Base-by-base conservation (phyloP, 371 early-diverging fungal genomes). In the Actinomortierella ambigua region DNA sequence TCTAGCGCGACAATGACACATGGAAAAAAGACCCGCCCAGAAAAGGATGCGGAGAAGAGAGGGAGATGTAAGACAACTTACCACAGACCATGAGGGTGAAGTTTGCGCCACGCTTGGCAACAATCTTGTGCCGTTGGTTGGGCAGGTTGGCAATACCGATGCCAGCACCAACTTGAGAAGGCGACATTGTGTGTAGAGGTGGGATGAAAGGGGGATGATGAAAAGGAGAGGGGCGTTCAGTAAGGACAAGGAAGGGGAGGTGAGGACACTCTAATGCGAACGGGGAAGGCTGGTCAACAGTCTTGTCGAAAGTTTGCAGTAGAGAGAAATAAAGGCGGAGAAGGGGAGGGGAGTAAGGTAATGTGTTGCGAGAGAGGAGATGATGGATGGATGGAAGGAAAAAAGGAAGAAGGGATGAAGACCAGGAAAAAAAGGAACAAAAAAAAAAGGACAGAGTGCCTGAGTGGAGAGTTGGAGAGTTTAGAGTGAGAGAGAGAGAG, bases 111-210 rank as follows among this genome's bases (percentile, higher is more conserved):
- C 91, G 90, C 76, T 96, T 91, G 59, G 93, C 93, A 54, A 94
- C 95, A 81, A 95, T 97, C 82, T 94, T 93, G 79, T 98, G 98
- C 58, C 92, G 84, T 81, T 98, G 98, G 85, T 99, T 98, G 50
- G 99, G 99, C 65, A 99, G 84, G 84, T 98, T 97, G 77, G 98
- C 95, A 66, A 99, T 95, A 61, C 99, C 99, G 65, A 98, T 93
- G 65, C 90, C 91, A 41, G 85, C 78, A 55, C 85, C 73, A 68
- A 83, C 78, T 39, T 85, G 80, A n/a, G 78, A 70, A 57, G 84
- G 77, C 39, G 85, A 66, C 84, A 86, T 84, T 61, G 55, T 61
- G 11, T 17, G 22, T 22, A 26, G 34, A 6, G 11, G 34, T 46
- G 4, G 22, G 46, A 46, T 46, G 46, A 46, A 7, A n/a, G n/a